These are phyloP conservation scores for Exserohilum rostratum DNA, from an alignment of 2,329 filamentous ascomycete species.

Conservation along the genomic window DNA sequence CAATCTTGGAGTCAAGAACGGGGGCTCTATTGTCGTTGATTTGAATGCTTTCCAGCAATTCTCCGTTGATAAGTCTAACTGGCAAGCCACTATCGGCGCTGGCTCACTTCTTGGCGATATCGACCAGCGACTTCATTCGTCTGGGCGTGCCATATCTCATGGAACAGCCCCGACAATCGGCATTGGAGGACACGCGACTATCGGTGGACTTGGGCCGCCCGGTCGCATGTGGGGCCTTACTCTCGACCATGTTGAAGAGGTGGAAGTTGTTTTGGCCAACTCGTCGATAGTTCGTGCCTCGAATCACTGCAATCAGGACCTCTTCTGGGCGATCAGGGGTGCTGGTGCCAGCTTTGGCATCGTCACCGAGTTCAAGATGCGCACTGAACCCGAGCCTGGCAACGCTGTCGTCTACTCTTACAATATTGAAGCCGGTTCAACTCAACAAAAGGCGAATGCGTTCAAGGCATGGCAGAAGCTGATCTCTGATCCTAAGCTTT, in stretches of 20 bases:
- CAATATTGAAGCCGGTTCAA: conserved; percentile 34
- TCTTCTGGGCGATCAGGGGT: conserved; percentile 53
- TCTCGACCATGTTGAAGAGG: conserved; percentile 44
- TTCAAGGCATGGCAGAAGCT: conserved; percentile 47
- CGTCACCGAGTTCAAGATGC: conserved; percentile 49
- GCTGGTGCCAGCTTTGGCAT: conserved; percentile 53
- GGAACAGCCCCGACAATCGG: conserved; percentile 51
- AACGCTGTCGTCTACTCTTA: conserved; percentile 44
- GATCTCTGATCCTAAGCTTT: conserved; percentile 39
- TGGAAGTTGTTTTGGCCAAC: conserved; percentile 49
- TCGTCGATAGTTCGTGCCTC: conserved; percentile 50
- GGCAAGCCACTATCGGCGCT: conserved; percentile 55
- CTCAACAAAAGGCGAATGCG: conserved; percentile 30
- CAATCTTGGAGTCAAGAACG: conserved; percentile 54
- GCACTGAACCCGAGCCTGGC: conserved; percentile 43
- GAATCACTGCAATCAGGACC: conserved; percentile 43
- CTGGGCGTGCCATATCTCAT: conserved; percentile 54
- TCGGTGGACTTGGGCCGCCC: conserved; percentile 44
- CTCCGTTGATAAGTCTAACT: conserved; percentile 50
- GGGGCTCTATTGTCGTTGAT: conserved; percentile 55
- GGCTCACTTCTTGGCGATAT: conserved; percentile 57
- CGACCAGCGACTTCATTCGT: conserved; percentile 43
- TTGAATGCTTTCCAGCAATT: conserved; percentile 57
- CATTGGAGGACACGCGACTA: conserved; percentile 46
- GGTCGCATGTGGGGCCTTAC: conserved; percentile 43